A percentile compares a stretch with the other conserved stretches of the same genome.
Conservation (phyloP, 2,329 filamentous ascomycete genomes). For the Saccharata proteae region DNA sequence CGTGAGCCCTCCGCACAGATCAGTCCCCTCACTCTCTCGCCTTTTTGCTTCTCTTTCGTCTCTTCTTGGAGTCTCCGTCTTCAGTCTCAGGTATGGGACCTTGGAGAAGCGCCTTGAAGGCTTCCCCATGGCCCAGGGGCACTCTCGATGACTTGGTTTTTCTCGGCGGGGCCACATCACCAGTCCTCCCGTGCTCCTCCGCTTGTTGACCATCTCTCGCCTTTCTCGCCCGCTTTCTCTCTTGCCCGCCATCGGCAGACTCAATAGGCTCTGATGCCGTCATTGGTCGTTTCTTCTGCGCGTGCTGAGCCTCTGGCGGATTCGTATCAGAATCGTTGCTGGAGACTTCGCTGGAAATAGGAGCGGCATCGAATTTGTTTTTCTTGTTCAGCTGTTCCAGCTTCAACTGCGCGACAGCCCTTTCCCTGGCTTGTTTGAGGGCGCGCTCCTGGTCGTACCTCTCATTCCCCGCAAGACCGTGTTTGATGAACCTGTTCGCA, state of each 20-base stretch:
- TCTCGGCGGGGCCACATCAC: background rate
- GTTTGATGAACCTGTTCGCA: slow-evolving; percentile 68
- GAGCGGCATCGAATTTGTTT: slow-evolving; percentile 17
- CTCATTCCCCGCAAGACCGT: slow-evolving; percentile 52
- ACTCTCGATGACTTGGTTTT: slow-evolving; percentile 7
- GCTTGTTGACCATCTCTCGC: background rate
- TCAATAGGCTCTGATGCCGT: slow-evolving; percentile 1
- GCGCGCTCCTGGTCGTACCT: slow-evolving; percentile 28
- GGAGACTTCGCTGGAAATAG: slow-evolving; percentile 14
- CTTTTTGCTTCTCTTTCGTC: slow-evolving; percentile 4
- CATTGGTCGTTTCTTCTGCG: slow-evolving; percentile 7
- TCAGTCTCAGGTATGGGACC: slow-evolving; percentile 8
- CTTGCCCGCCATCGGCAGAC: background rate
- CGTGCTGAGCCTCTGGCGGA: slow-evolving; percentile 6
- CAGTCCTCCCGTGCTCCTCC: background rate
- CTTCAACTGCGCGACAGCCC: slow-evolving; percentile 23
- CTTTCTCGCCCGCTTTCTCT: background rate
- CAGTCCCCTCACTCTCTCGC: slow-evolving; percentile 1
- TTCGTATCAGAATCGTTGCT: slow-evolving; percentile 6
- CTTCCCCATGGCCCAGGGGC: slow-evolving; percentile 8
- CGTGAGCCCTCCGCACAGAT: no score
- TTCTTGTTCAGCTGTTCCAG: slow-evolving; percentile 21
- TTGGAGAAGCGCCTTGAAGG: slow-evolving; percentile 9
- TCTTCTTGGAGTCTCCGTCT: slow-evolving; percentile 1
- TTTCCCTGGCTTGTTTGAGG: slow-evolving; percentile 24